These are phyloP conservation scores for Phaeosphaeriaceae sp. DNA, from an alignment of 2,329 filamentous ascomycete species.

Conservation along the genomic window DNA sequence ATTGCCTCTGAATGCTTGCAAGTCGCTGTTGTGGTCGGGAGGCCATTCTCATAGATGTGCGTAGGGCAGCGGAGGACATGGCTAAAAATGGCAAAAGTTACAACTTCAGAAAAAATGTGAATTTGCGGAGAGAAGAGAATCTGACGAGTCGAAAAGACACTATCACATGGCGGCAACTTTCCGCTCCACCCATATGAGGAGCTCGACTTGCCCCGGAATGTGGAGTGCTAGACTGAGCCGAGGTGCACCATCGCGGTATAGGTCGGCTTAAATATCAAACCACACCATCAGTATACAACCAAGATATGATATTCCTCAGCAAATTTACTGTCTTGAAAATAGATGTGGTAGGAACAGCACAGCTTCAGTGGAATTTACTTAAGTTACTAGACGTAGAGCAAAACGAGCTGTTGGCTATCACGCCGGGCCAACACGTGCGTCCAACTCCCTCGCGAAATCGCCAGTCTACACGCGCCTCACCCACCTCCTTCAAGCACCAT, in stretches of 20 bases:
- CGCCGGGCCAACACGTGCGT: too few relatives aligned
- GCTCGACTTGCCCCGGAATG: constrained; percentile 28
- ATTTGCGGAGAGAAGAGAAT: constrained; percentile 21
- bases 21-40: constrained; percentile 46
- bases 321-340: background rate
- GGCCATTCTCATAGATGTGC: constrained; percentile 43
- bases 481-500: too few relatives aligned
- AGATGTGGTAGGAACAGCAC: too few relatives aligned
- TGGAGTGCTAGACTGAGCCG: constrained; percentile 33
- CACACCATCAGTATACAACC: background rate
- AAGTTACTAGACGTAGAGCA: too few relatives aligned
- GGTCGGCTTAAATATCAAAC: constrained; percentile 38
- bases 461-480: too few relatives aligned
- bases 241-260: constrained; percentile 33
- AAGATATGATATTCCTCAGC: background rate
- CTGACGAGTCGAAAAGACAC: constrained; percentile 27
- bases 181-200: constrained; percentile 20
- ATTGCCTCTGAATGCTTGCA: constrained; percentile 46
- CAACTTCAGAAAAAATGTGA: constrained; percentile 1
- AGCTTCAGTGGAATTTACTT: too few relatives aligned
- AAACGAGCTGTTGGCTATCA: too few relatives aligned
- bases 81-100: constrained; percentile 2
- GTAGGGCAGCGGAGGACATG: constrained; percentile 43
- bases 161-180: constrained; percentile 42
- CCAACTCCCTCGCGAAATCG: too few relatives aligned